Percentiles rank a stretch among this genome's conserved stretches.
Conservation (phyloP, 2,329 filamentous ascomycete genomes). For the Fonsecaea pedrosoi region DNA sequence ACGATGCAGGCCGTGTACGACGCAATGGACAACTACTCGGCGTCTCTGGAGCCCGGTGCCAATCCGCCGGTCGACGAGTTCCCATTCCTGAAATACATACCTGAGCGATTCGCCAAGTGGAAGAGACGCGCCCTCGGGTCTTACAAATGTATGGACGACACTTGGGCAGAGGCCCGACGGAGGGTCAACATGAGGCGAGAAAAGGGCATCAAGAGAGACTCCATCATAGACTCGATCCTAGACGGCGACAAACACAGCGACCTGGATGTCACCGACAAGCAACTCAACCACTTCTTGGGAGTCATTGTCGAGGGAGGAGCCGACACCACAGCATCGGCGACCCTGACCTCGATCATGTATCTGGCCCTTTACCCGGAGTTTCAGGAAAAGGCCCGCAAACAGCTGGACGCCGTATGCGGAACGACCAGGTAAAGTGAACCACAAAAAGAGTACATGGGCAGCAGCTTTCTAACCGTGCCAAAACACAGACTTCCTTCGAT, state of each 20-base stretch:
- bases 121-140: constrained; percentile 21
- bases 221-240: constrained; percentile 24
- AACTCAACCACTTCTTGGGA: constrained; percentile 27
- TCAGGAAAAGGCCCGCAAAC: constrained; percentile 56
- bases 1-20: constrained; percentile 31
- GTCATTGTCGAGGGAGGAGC: constrained; percentile 27
- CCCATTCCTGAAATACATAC: constrained; percentile 32
- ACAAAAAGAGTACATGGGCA: no score
- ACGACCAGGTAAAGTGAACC: constrained; percentile 39
- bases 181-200: constrained; percentile 9
- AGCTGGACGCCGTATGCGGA: constrained; percentile 58
- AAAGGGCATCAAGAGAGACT: constrained; percentile 23
- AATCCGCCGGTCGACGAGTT: constrained; percentile 38
- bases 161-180: constrained; percentile 23
- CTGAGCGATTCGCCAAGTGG: constrained; percentile 28
- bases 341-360: constrained; percentile 22
- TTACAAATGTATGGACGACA: constrained; percentile 29
- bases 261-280: constrained; percentile 15
- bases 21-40: constrained; percentile 29
- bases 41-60: constrained; percentile 31
- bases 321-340: constrained; percentile 27
- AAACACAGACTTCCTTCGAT: not conserved
- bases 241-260: constrained; percentile 26
- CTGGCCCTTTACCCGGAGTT: constrained; percentile 59
- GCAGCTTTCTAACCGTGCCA: constrained; percentile 16